Base-by-base conservation (phyloP, 78 protist species). In the Diacronema lutheri region DNA sequence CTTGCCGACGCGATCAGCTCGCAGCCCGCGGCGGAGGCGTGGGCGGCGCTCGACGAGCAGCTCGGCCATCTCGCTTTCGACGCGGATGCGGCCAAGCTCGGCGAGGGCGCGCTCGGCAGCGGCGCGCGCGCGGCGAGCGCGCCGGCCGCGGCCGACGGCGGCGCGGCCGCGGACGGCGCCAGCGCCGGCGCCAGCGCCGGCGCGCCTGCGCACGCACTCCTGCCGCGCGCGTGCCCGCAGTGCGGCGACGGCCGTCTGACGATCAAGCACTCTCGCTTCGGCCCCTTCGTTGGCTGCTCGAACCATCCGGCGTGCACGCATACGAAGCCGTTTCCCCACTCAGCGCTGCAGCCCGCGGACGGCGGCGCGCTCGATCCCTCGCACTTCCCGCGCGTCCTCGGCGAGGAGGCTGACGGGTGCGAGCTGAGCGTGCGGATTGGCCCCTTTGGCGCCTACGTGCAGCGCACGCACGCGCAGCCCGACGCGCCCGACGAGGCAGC, bases 371-470 rank as follows among this genome's bases (percentile, higher is more conserved):
- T 21, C 26, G 9, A 2, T 26, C 72, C 72, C 10, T 35, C 12
- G 16, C 6, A 21, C 62, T 14, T 57, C 62, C 62, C 6, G 55
- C 58, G 57, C 60, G 60, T 0, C 37, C 79, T 72, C 79, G 79
- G 58, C 25, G 7, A 0, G 26, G 41, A 23, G 23, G 41, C 37
- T 37, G 29, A 4, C 55, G 66, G 62, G 50, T 4, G 10, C 57
- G 38, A 13, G 79, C 29, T 10, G 31, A 19, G 50, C 61, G 50
- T 69, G 50, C 77, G 40, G 19, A 35, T 38, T 19, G 81, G 64
- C 31, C 31, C n/a, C 46, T 74, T 50, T 25, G 81, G 81, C 38
- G 40, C 81, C 23, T 74, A 74, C 64, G 81, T 33, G 81, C 81
- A 74, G 81, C 25, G 37, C 38, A 2, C 19, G 74, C 50, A 3